Evolutionary conservation across 2,329 filamentous ascomycete genomes (phyloP), one percentile per base, ranked within the genome.

Genomic region (Emmonsiellopsis sp.): DNA sequence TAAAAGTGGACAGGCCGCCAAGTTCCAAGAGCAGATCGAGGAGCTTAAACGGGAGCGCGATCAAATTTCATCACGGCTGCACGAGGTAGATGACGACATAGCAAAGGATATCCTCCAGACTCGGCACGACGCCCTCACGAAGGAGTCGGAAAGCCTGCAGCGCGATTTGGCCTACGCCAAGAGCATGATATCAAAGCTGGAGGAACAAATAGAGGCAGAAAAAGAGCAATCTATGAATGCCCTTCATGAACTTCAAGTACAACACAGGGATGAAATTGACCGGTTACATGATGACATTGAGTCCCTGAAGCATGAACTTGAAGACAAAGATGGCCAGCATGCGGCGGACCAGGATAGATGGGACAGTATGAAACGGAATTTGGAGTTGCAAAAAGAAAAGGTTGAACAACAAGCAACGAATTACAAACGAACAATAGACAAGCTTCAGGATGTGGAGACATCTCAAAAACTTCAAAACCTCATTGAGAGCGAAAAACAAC

Each of bases 271-370:
- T 11, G 79, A 83, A 57, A 70, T 83, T 44, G 77, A 81, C 51
- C 74, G 72, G 13, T 65, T 82, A n/a, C 70, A 73, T 56, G 72
- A 75, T 57, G 79, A 87, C 48, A 70, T 84, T 20, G 82, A 79
- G 51, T 75, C 78, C 51, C 72, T 87, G 4, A 81, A 84, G 55
- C 79, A 82, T 16, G 80, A 85, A 58, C 76, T 87, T 34, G 79
- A 82, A 59, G 82, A 87, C 59, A 86, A 84, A 59, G 83, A 88
- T 61, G 84, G 83, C 47, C 75, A 85, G 38, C 84, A 85, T 69
- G 83, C 84, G 55, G 81, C 85, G 54, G 84, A 88, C 62, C 81
- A 79, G 65, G 85, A 89, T 58, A 82, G 83, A 61, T 89, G 86
- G 85, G 83, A 86, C 51, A 80, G 78, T 7, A 81, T 85, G 62